A percentile compares a stretch with the other conserved stretches of the same genome.
phyloP scores from a whole-genome alignment of 225 moss, liverwort and hornwort genomes.

The Pseudoscleropodium purum region DNA sequence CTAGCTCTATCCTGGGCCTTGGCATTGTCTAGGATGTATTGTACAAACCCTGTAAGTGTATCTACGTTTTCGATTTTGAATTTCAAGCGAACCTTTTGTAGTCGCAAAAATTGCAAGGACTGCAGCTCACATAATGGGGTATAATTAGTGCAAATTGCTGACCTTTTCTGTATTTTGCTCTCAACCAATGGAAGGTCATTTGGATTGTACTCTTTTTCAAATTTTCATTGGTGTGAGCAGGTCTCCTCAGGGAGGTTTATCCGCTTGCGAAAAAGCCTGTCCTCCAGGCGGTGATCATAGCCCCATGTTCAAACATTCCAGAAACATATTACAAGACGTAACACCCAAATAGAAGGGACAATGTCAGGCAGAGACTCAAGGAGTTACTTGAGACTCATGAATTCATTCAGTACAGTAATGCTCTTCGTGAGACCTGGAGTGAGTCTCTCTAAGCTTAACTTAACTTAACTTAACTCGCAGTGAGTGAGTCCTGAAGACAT shows the following conservation, averaged over 20 bases:
- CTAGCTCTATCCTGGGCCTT: neutral
- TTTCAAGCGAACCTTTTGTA: neutral
- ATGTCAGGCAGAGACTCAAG: too few species aligned
- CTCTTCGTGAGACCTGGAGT: neutral
- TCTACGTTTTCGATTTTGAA: neutral
- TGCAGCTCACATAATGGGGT: neutral
- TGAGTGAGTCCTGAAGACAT: neutral
- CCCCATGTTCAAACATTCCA: neutral
- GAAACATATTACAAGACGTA: neutral
- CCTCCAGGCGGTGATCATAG: neutral
- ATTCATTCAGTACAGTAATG: too few species aligned
- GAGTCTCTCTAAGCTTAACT: neutral
- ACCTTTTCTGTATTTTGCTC: neutral
- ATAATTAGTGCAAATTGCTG: neutral
- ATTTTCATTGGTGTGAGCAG: neutral
- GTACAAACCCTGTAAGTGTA: too few species aligned
- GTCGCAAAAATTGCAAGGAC: neutral
- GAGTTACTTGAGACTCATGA: neutral
- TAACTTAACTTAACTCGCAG: neutral
- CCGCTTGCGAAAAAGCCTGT: neutral
- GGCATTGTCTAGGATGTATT: neutral
- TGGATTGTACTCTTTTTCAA: too few species aligned
- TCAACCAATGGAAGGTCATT: neutral
- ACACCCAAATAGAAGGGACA: neutral
- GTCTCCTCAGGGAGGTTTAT: too few species aligned